These are phyloP conservation scores for Emergomyces orientalis DNA, from an alignment of 2,329 filamentous ascomycete species.

Conservation along the genomic window DNA sequence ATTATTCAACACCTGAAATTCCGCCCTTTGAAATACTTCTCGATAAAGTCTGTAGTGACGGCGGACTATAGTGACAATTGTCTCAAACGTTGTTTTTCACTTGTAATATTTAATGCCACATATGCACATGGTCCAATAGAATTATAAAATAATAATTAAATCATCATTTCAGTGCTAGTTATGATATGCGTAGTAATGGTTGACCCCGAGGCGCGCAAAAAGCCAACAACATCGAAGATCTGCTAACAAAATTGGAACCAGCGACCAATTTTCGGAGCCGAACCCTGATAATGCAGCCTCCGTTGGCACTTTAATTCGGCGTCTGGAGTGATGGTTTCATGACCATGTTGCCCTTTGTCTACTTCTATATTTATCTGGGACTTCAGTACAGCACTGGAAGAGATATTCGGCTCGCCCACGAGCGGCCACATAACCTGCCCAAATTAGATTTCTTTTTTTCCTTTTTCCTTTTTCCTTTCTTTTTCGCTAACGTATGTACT, in stretches of 20 bases:
- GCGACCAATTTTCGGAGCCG: background rate
- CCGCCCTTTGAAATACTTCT: no score
- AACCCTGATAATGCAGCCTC: background rate
- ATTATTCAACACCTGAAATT: background rate
- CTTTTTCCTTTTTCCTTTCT: no score
- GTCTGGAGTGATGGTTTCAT: background rate
- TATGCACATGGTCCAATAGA: no score
- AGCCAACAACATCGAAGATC: background rate
- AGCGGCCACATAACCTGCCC: background rate
- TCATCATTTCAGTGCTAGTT: no score
- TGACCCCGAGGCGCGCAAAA: background rate
- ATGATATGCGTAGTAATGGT: no score
- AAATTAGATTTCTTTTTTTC: background rate
- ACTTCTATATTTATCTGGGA: background rate
- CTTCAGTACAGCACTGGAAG: background rate
- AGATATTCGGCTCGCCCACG: background rate
- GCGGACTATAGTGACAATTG: no score
- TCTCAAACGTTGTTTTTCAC: no score
- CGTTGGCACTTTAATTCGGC: background rate
- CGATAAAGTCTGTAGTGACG: no score
- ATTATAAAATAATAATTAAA: no score
- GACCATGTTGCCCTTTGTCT: background rate
- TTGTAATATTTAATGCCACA: no score
- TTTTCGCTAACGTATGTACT: background rate
- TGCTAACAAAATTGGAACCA: background rate